Conservation (phyloP, 768 basidiomycete species). For the Exsudoporus frostii region DNA sequence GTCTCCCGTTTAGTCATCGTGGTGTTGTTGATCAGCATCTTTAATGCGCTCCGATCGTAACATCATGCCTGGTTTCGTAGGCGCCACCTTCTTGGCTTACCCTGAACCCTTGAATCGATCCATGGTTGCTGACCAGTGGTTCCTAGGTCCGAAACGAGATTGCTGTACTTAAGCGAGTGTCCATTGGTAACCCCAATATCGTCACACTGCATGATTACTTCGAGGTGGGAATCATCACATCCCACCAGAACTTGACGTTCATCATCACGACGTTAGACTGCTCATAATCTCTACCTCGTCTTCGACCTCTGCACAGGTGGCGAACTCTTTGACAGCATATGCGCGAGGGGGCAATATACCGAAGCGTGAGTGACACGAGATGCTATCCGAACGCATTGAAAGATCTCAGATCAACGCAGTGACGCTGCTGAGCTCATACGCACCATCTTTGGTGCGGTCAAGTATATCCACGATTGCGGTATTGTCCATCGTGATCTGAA, state of each 20-base stretch:
- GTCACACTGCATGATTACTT: slow-evolving; percentile 97
- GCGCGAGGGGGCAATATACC: slow-evolving; percentile 94
- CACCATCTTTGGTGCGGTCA: slow-evolving; percentile 82
- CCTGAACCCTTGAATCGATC: slow-evolving; percentile 15
- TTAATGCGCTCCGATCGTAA: slow-evolving; percentile 12
- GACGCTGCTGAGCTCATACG: slow-evolving; percentile 89
- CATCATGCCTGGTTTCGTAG: background rate
- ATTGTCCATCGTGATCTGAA: slow-evolving; percentile 98
- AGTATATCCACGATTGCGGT: slow-evolving; percentile 86
- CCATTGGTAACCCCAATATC: slow-evolving; percentile 85
- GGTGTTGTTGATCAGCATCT: slow-evolving; percentile 8
- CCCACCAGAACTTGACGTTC: background rate
- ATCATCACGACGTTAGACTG: slow-evolving; percentile 48
- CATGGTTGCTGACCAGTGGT: slow-evolving; percentile 6
- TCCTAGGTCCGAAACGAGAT: slow-evolving; percentile 94
- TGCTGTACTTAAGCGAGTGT: slow-evolving; percentile 88
- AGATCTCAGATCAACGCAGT: slow-evolving; percentile 40
- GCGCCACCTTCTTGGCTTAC: background rate
- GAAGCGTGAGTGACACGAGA: slow-evolving; percentile 63
- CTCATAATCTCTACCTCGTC: slow-evolving; percentile 90
- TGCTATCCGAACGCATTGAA: background rate
- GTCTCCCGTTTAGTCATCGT: background rate
- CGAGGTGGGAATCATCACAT: slow-evolving; percentile 51
- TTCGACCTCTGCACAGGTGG: slow-evolving; percentile 98
- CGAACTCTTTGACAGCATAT: slow-evolving; percentile 98